Evolutionary conservation across 2,329 filamentous ascomycete species (phyloP).

Genomic region (Aureobasidium sp.): DNA sequence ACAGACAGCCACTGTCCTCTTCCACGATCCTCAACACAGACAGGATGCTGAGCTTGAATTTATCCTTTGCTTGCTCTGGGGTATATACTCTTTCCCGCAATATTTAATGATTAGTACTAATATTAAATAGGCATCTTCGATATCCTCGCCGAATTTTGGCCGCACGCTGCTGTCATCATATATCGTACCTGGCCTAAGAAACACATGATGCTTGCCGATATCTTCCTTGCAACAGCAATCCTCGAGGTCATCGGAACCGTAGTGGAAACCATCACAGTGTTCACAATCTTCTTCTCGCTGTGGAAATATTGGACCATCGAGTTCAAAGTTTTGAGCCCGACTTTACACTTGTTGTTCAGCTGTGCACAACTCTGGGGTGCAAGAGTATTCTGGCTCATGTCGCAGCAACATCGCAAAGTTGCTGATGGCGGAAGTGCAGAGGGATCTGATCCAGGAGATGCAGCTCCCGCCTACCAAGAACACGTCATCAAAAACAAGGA

Average conservation of each 20-base stretch:
- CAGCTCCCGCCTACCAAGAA: neutral
- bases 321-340: slow-evolving; percentile 39
- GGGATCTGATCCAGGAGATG: neutral
- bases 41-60: slow-evolving; percentile 33
- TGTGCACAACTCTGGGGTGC: slow-evolving; percentile 39
- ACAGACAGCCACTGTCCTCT: slow-evolving; percentile 38
- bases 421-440: neutral
- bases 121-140: slow-evolving; percentile 37
- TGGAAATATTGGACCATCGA: slow-evolving; percentile 38
- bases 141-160: slow-evolving; percentile 41
- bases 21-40: slow-evolving; percentile 23
- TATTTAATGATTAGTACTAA: neutral
- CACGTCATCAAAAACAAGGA: neutral
- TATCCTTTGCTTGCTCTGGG: slow-evolving; percentile 34
- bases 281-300: slow-evolving; percentile 38
- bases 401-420: slow-evolving; percentile 21
- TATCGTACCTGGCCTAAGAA: slow-evolving; percentile 36
- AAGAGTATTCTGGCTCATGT: slow-evolving; percentile 38
- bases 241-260: slow-evolving; percentile 35
- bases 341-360: slow-evolving; percentile 38
- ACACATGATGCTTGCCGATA: slow-evolving; percentile 34
- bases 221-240: slow-evolving; percentile 34
- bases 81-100: slow-evolving; percentile 23
- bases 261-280: slow-evolving; percentile 38
- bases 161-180: slow-evolving; percentile 40